Conservation (phyloP, 2,329 filamentous ascomycete species). For the Trichoderma oligosporum region DNA sequence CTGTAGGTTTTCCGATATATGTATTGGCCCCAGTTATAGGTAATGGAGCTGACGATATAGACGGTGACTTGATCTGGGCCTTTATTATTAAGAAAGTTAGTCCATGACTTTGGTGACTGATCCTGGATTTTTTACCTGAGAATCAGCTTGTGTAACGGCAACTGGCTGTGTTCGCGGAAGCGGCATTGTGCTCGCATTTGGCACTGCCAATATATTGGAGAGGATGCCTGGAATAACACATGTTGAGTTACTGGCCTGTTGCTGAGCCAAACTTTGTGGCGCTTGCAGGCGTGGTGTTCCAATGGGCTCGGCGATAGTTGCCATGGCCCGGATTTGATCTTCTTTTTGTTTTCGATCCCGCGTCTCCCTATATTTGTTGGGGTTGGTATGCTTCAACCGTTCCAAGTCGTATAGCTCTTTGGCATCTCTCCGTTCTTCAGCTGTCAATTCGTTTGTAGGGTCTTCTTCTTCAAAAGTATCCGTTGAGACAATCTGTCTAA, state of each 20-base stretch:
- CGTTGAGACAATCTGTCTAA: slow-evolving; percentile 59
- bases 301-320: background rate
- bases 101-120: background rate
- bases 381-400: slow-evolving; percentile 33
- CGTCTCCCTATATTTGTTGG: slow-evolving; percentile 30
- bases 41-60: slow-evolving; percentile 26
- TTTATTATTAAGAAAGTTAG: background rate
- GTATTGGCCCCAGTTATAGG: slow-evolving; percentile 38
- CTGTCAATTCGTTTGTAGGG: slow-evolving; percentile 50
- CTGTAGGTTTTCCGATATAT: slow-evolving; percentile 30
- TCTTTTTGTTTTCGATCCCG: slow-evolving; percentile 15
- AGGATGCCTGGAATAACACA: background rate
- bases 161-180: background rate
- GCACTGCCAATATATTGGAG: background rate
- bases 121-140: background rate
- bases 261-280: background rate
- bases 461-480: slow-evolving; percentile 73
- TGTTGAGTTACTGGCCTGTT: background rate
- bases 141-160: background rate
- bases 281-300: background rate
- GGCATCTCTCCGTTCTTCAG: slow-evolving; percentile 57
- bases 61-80: background rate
- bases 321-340: slow-evolving; percentile 12
- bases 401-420: slow-evolving; percentile 38
- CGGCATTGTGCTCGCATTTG: background rate